Evolutionary conservation across 768 basidiomycete species (phyloP).

Genomic region (Pilatotrama ljubarskyi): DNA sequence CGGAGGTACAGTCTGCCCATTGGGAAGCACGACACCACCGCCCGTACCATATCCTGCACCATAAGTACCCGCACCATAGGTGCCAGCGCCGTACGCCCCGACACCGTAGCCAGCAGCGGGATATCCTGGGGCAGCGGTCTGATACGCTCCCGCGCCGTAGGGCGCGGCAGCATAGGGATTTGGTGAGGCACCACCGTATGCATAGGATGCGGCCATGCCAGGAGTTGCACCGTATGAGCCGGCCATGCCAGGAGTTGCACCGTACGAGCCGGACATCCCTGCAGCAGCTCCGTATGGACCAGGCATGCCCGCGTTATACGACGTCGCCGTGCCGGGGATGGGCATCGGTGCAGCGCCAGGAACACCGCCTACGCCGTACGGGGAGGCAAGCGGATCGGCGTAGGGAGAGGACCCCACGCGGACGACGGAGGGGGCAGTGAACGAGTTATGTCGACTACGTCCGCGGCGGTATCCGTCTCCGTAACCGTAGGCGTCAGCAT

Average conservation of each 20-base stretch:
- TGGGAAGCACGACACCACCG: conserved; percentile 8
- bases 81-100: conserved; percentile 3
- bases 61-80: conserved; percentile 9
- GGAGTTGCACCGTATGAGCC: conserved; percentile 5
- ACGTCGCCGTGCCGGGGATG: conserved; percentile 8
- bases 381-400: conserved; percentile 1
- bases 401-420: conserved; percentile 11
- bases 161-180: conserved; percentile 2
- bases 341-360: conserved; percentile 8
- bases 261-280: conserved; percentile 5
- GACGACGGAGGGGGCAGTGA: conserved; percentile 14
- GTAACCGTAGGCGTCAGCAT: conserved; percentile 11
- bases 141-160: neutral
- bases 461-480: conserved; percentile 12
- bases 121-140: neutral
- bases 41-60: neutral
- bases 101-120: neutral
- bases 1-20: conserved; percentile 11
- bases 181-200: conserved; percentile 16
- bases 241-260: neutral
- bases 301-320: conserved; percentile 5
- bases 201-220: conserved; percentile 6
- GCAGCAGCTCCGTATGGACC: too few species aligned
- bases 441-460: conserved; percentile 17
- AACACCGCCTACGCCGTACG: neutral